Conservation (phyloP, 352 stramenopile species). For the Globisporangium acanthophoron region DNA sequence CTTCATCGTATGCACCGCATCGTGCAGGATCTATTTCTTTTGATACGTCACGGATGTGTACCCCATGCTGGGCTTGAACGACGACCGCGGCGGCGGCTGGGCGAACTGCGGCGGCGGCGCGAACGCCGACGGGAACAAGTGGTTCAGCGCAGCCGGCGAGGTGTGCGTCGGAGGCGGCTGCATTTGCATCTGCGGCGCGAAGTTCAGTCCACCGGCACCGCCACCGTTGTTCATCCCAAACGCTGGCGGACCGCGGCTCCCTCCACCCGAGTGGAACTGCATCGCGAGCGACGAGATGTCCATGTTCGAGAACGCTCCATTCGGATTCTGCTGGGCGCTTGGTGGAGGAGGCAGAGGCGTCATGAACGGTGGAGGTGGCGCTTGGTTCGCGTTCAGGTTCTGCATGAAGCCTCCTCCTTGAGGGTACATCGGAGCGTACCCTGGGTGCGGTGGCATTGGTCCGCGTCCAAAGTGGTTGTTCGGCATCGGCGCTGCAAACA, state of each 20-base stretch:
- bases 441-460: slow-evolving; percentile 4
- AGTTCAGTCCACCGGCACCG: neutral
- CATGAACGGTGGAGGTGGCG: slow-evolving; percentile 13
- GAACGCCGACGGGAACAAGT: slow-evolving; percentile 31
- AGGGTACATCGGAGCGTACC: slow-evolving; percentile 23
- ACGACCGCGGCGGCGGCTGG: slow-evolving; percentile 17
- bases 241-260: slow-evolving; percentile 12
- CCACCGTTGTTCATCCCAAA: slow-evolving; percentile 16
- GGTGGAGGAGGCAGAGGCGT: slow-evolving; percentile 21
- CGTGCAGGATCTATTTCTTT: slow-evolving; percentile 37
- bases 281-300: slow-evolving; percentile 71
- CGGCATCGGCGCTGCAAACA: slow-evolving; percentile 14
- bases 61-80: slow-evolving; percentile 75
- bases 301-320: slow-evolving; percentile 17
- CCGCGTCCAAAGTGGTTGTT: slow-evolving; percentile 18
- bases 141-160: slow-evolving; percentile 7
- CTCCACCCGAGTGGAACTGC: slow-evolving; percentile 54
- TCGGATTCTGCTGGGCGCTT: slow-evolving; percentile 15
- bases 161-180: slow-evolving; percentile 16
- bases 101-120: slow-evolving; percentile 28
- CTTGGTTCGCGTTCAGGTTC: slow-evolving; percentile 17
- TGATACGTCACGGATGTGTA: slow-evolving; percentile 67
- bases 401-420: slow-evolving; percentile 18
- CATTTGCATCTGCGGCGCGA: slow-evolving; percentile 24
- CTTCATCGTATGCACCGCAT: neutral